phyloP scores from a whole-genome alignment of 2,329 filamentous ascomycete species.

The Hypoxylon sp. region DNA sequence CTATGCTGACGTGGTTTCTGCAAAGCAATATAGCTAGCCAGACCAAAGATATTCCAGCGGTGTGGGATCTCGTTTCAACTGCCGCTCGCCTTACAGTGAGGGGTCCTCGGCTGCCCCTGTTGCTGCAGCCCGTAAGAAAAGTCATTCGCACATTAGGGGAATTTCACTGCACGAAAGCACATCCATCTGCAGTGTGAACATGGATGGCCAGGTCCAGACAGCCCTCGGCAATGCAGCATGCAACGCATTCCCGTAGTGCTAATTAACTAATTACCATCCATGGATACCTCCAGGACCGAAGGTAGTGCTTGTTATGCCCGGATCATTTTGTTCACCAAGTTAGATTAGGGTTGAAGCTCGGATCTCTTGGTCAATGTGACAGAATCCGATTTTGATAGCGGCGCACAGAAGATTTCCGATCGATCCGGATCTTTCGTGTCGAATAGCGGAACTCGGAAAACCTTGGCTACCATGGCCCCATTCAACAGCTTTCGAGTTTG shows the following conservation, averaged over 20 bases:
- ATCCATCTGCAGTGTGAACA: slow-evolving; percentile 38
- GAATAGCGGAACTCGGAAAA: slow-evolving; percentile 31
- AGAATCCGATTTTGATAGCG: slow-evolving; percentile 39
- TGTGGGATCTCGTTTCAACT: slow-evolving; percentile 48
- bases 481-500: slow-evolving; percentile 22
- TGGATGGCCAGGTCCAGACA: slow-evolving; percentile 44
- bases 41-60: slow-evolving; percentile 42
- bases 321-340: slow-evolving; percentile 27
- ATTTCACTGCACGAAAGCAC: slow-evolving; percentile 47
- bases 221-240: slow-evolving; percentile 45
- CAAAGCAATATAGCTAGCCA: slow-evolving; percentile 34
- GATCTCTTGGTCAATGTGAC: slow-evolving; percentile 39
- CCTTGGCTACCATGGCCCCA: slow-evolving; percentile 29
- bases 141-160: slow-evolving; percentile 46
- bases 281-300: slow-evolving; percentile 11
- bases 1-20: slow-evolving; percentile 46
- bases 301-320: slow-evolving; percentile 23
- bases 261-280: slow-evolving; percentile 29
- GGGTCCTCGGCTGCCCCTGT: slow-evolving; percentile 34
- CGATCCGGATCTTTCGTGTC: slow-evolving; percentile 45
- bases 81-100: slow-evolving; percentile 46
- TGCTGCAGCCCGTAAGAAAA: slow-evolving; percentile 44
- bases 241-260: slow-evolving; percentile 37
- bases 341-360: slow-evolving; percentile 39
- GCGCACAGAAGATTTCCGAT: slow-evolving; percentile 45